Conservation (phyloP, 495 filamentous ascomycete species). For the Aspergillus olivimuriae region DNA sequence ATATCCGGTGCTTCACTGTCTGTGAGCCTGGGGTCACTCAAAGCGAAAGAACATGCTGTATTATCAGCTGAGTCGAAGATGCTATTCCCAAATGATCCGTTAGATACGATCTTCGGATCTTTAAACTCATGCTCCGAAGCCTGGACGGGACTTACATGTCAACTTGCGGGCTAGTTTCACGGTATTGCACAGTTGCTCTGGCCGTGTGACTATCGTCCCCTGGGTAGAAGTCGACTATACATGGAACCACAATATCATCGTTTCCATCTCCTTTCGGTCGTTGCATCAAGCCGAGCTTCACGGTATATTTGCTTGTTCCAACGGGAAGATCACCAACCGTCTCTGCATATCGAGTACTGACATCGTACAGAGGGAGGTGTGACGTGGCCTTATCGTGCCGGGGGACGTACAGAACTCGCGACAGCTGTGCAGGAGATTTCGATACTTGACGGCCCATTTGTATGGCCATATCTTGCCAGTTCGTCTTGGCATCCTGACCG, state of each 20-base stretch:
- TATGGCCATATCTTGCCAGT: neutral
- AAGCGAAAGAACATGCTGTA: neutral
- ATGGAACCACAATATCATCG: neutral
- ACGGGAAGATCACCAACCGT: neutral
- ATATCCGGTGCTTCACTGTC: neutral
- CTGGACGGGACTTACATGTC: neutral
- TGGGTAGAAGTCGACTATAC: neutral
- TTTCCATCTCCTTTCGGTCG: neutral
- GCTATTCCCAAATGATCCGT: too few species aligned
- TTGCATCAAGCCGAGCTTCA: conserved; percentile 4
- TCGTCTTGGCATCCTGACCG: neutral
- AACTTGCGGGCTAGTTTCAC: neutral
- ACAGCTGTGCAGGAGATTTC: neutral
- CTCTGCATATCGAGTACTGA: neutral
- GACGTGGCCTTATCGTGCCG: conserved; percentile 1
- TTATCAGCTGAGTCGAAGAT: neutral
- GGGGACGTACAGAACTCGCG: conserved; percentile 6
- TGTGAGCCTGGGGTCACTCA: neutral
- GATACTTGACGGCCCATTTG: neutral
- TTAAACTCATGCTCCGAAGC: too few species aligned
- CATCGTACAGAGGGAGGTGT: conserved; percentile 1
- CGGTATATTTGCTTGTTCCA: conserved; percentile 4
- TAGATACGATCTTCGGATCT: too few species aligned
- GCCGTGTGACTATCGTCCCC: neutral
- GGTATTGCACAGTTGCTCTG: neutral